Evolutionary conservation across 2,329 filamentous ascomycete genomes (phyloP).

Genomic region (Colletotrichum paranaense): DNA sequence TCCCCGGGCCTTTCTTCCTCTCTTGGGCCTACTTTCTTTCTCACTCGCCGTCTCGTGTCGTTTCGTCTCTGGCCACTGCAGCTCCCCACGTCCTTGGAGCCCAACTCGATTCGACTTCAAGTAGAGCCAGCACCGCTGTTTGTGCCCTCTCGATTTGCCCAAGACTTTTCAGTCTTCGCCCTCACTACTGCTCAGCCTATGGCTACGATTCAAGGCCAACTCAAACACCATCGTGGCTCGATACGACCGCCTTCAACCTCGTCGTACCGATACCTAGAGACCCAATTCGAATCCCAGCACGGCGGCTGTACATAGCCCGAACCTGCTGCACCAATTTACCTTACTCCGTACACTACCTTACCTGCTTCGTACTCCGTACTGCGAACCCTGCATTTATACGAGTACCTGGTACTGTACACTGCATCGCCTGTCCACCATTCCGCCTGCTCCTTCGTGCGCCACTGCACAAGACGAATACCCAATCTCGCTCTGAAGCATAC

Average conservation of each 20-base stretch:
- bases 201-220: conserved; percentile 6
- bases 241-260: neutral
- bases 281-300: conserved; percentile 10
- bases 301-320: conserved; percentile 15
- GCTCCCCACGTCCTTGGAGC: neutral
- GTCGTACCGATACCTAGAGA: neutral
- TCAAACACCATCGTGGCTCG: conserved; percentile 5
- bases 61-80: neutral
- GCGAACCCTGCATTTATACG: conserved; percentile 29
- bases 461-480: conserved; percentile 8
- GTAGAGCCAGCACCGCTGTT: neutral
- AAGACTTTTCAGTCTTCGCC: neutral
- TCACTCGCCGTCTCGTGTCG: neutral
- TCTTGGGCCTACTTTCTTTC: neutral
- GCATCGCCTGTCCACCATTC: neutral
- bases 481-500: conserved; percentile 24
- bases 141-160: neutral
- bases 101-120: neutral
- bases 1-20: neutral
- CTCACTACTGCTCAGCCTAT: neutral
- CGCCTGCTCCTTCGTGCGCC: conserved; percentile 16
- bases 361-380: neutral
- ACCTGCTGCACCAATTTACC: conserved; percentile 11
- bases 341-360: no score
- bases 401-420: conserved; percentile 24